Evolutionary conservation across 2,329 filamentous ascomycete genomes (phyloP).

Genomic region (Neocatenulostroma microsporum): DNA sequence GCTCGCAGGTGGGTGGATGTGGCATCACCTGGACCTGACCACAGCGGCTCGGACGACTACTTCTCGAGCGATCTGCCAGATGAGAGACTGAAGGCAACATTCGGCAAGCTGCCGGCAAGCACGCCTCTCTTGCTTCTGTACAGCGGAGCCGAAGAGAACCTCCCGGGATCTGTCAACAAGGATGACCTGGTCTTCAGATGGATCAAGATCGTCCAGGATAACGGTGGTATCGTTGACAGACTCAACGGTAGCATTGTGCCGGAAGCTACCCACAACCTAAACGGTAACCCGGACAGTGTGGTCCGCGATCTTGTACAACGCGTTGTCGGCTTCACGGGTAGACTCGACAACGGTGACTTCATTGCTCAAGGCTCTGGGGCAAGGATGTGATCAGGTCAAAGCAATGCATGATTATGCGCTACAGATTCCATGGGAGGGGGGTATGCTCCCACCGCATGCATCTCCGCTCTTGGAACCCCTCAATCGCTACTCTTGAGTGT

Average conservation of each 20-base stretch:
- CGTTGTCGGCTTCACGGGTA: conserved; percentile 43
- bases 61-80: conserved; percentile 72
- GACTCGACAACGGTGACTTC: conserved; percentile 19
- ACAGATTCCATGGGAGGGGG: too few relatives aligned
- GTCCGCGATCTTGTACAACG: conserved; percentile 44
- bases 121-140: conserved; percentile 57
- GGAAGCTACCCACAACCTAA: conserved; percentile 46
- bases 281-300: conserved; percentile 39
- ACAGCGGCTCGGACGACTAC: conserved; percentile 70
- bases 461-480: too few relatives aligned
- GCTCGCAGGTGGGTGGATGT: conserved; percentile 54
- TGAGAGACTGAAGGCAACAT: conserved; percentile 53
- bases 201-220: conserved; percentile 37
- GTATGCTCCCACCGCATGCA: too few relatives aligned
- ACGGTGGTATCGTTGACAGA: conserved; percentile 43
- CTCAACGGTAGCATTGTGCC: conserved; percentile 42
- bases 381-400: conserved; percentile 2
- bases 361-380: background rate
- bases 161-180: conserved; percentile 54
- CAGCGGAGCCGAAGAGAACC: conserved; percentile 58
- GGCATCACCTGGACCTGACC: conserved; percentile 46
- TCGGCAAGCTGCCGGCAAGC: conserved; percentile 49
- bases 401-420: too few relatives aligned
- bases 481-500: too few relatives aligned
- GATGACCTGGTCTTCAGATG: conserved; percentile 51